Evolutionary conservation across 192 early-diverging fungal genomes (phyloP).

Genomic region (Spinellus fusiger): DNA sequence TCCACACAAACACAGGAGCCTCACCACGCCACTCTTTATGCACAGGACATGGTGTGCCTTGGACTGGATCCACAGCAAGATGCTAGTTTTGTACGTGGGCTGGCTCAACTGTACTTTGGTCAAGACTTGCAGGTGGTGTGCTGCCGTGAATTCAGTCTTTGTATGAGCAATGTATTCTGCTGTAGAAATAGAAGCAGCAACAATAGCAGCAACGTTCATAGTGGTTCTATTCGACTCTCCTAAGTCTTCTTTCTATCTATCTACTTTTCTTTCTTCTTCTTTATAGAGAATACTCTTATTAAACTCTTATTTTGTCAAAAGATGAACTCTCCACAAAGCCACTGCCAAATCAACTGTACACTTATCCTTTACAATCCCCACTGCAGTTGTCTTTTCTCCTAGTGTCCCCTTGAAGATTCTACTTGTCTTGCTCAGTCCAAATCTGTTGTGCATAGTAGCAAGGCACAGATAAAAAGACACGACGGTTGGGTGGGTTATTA

Average conservation of each 20-base stretch:
- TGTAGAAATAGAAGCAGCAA: too few relatives aligned
- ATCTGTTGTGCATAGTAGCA: background rate
- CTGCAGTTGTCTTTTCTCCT: background rate
- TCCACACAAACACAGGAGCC: slow-evolving; percentile 22
- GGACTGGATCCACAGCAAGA: slow-evolving; percentile 40
- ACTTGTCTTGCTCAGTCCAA: background rate
- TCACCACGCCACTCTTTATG: slow-evolving; percentile 15
- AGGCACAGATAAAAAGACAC: background rate
- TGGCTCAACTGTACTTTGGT: slow-evolving; percentile 40
- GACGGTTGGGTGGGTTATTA: too few relatives aligned
- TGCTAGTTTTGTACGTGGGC: slow-evolving; percentile 32
- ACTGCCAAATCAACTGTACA: slow-evolving; percentile 6
- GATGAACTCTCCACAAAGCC: slow-evolving; percentile 1
- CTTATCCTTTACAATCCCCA: background rate
- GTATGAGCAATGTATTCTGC: background rate
- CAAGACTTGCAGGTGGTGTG: slow-evolving; percentile 26
- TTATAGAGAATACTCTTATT: too few relatives aligned
- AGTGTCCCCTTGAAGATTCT: background rate
- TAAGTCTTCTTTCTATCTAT: too few relatives aligned
- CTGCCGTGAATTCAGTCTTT: background rate
- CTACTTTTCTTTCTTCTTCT: too few relatives aligned
- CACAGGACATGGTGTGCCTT: slow-evolving; percentile 34
- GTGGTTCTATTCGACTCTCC: too few relatives aligned
- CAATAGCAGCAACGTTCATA: too few relatives aligned
- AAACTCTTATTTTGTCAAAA: background rate